These are phyloP conservation scores for Dryas integrifolia DNA, from an alignment of 331 rosid genomes.

Conservation along the genomic window DNA sequence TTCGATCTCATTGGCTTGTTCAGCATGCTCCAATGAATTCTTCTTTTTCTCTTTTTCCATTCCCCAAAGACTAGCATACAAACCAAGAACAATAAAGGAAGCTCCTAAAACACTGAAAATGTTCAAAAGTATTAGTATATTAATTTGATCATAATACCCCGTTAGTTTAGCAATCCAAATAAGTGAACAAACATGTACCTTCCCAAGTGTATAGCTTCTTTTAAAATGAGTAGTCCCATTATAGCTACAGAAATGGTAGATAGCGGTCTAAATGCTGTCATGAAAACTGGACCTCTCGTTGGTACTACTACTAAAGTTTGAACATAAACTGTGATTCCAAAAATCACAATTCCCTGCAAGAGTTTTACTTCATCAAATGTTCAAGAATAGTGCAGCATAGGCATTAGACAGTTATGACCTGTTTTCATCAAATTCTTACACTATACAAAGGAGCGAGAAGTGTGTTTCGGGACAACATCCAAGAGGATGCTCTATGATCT, in stretches of 20 bases:
- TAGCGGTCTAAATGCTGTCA: slow-evolving; percentile 28
- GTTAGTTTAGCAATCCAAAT: neutral
- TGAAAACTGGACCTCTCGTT: slow-evolving; percentile 32
- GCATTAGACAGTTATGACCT: neutral
- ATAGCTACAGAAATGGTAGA: slow-evolving; percentile 19
- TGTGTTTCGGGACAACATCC: slow-evolving; percentile 33
- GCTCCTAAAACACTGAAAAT: slow-evolving; percentile 26
- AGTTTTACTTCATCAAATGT: neutral
- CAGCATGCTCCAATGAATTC: neutral
- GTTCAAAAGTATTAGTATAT: neutral
- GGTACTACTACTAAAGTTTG: slow-evolving; percentile 6
- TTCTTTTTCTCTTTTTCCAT: slow-evolving; percentile 18
- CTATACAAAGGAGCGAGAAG: slow-evolving; percentile 30
- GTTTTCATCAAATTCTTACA: neutral
- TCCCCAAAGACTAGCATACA: slow-evolving; percentile 27
- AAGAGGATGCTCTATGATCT: slow-evolving; percentile 32
- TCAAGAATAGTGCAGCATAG: neutral
- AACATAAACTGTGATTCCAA: slow-evolving; percentile 5
- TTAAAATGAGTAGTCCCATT: slow-evolving; percentile 14
- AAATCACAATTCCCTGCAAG: slow-evolving; percentile 28
- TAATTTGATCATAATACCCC: too few relatives aligned
- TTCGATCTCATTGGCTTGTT: neutral
- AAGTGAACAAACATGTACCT: slow-evolving; percentile 4
- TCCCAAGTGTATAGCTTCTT: slow-evolving; percentile 31
- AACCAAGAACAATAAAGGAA: slow-evolving; percentile 19